Percentiles rank a stretch among this genome's conserved stretches.
Evolutionary conservation across 1,284 basidiomycete genomes (phyloP).

Genomic region (Schizophyllum commune): DNA sequence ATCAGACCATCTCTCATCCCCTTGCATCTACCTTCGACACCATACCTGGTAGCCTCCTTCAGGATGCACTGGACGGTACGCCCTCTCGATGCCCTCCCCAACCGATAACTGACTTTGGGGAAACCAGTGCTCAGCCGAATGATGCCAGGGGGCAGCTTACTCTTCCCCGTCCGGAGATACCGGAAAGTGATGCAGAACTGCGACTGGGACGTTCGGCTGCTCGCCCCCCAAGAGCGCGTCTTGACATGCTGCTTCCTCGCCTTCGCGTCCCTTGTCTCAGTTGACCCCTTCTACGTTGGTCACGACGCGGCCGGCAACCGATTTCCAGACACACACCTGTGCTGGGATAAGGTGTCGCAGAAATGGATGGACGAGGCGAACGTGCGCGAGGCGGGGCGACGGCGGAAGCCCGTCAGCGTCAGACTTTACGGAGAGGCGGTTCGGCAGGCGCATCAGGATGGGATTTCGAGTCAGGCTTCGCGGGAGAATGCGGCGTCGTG

Average conservation of each 20-base stretch:
- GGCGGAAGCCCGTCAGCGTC: background rate
- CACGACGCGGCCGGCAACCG: background rate
- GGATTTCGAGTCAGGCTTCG: background rate
- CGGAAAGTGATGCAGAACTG: background rate
- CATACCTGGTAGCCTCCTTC: background rate
- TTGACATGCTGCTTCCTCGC: background rate
- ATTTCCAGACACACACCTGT: background rate
- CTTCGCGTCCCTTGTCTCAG: background rate
- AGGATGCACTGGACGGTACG: background rate
- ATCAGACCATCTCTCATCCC: background rate
- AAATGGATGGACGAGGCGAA: background rate
- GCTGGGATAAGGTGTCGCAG: background rate
- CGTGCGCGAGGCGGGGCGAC: background rate
- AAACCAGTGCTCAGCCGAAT: background rate
- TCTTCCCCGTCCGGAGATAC: background rate
- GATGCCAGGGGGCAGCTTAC: background rate
- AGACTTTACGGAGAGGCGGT: background rate
- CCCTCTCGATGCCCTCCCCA: too few relatives aligned
- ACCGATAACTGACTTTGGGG: background rate
- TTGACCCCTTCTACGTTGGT: background rate
- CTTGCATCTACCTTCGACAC: constrained; percentile 8
- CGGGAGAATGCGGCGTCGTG: background rate
- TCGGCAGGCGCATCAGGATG: background rate
- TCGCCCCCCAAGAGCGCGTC: background rate
- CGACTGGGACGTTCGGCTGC: background rate